phyloP scores from a whole-genome alignment of 2,329 filamentous ascomycete genomes.

The Aspergillus latus region DNA sequence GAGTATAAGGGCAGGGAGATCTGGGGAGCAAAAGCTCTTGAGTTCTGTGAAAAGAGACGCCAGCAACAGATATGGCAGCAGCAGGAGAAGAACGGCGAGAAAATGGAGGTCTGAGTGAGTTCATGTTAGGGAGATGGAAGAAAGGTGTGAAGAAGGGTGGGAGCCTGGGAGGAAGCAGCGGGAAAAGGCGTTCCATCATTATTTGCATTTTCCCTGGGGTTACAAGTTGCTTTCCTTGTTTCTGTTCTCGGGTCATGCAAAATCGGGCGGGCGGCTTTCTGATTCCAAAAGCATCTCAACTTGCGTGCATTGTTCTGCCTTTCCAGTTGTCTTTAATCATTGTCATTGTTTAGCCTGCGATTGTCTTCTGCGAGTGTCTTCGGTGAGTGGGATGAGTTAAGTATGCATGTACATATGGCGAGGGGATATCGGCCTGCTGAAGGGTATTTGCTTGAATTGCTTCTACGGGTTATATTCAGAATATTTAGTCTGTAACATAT shows the following conservation, averaged over 20 bases:
- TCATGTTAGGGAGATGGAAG: conserved; percentile 7
- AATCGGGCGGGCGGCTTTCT: conserved; percentile 29
- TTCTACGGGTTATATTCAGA: too few species aligned
- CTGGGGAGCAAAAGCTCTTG: conserved; percentile 44
- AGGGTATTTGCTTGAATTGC: too few species aligned
- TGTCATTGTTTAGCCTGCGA: conserved; percentile 1
- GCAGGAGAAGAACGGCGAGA: not conserved
- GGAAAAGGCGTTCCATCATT: conserved; percentile 10
- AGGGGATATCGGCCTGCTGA: too few species aligned
- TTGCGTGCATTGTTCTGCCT: conserved; percentile 15
- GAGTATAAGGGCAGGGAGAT: conserved; percentile 47
- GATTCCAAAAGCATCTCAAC: conserved; percentile 20
- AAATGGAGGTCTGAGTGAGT: conserved; percentile 3
- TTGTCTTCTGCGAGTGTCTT: not conserved
- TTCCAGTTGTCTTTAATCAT: conserved; percentile 6
- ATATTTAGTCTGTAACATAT: too few species aligned
- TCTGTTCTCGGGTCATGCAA: conserved; percentile 15
- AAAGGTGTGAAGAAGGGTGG: not conserved
- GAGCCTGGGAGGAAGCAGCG: not conserved
- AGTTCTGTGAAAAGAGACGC: conserved; percentile 34
- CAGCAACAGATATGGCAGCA: conserved; percentile 18
- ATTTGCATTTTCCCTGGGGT: conserved; percentile 19
- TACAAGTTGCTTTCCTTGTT: conserved; percentile 5
- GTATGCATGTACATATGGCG: not conserved
- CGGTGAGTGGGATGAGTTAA: not conserved